phyloP scores from a whole-genome alignment of 768 basidiomycete species.

The Agaricus blazei region DNA sequence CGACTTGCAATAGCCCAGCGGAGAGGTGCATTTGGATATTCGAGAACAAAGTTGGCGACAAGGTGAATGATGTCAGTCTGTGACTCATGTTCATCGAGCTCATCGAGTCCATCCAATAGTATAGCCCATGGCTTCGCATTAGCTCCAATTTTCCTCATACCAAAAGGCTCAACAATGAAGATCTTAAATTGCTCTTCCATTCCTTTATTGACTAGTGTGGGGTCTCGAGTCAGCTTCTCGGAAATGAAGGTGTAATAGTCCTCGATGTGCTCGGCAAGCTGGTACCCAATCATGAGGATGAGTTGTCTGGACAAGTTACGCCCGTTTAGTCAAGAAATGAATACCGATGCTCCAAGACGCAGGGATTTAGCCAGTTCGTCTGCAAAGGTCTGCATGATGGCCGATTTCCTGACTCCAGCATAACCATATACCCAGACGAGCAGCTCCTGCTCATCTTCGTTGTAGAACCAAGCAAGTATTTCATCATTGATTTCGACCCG shows the following conservation, averaged over 20 bases:
- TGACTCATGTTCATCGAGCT: too few relatives aligned
- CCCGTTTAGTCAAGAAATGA: not conserved
- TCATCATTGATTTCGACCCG: not conserved
- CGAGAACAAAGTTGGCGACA: too few relatives aligned
- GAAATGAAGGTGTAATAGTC: not conserved
- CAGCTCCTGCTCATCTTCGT: not conserved
- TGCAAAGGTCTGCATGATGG: constrained; percentile 1
- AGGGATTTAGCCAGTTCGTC: not conserved
- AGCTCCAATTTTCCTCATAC: too few relatives aligned
- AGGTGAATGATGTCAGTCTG: too few relatives aligned
- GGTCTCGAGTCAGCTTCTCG: not conserved
- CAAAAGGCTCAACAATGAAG: too few relatives aligned
- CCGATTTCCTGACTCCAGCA: constrained; percentile 7
- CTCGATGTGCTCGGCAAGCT: not conserved
- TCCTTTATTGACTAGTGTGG: not conserved
- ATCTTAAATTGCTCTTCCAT: not conserved
- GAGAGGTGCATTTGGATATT: too few relatives aligned
- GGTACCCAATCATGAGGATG: not conserved
- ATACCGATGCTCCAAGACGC: not conserved
- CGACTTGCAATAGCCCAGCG: too few relatives aligned
- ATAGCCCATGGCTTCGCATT: too few relatives aligned
- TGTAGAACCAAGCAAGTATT: not conserved
- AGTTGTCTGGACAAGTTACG: not conserved
- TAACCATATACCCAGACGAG: constrained; percentile 4
- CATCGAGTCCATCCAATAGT: too few relatives aligned